Evolutionary conservation across 306 rosid species (phyloP).

Genomic region (Inga oerstediana): DNA sequence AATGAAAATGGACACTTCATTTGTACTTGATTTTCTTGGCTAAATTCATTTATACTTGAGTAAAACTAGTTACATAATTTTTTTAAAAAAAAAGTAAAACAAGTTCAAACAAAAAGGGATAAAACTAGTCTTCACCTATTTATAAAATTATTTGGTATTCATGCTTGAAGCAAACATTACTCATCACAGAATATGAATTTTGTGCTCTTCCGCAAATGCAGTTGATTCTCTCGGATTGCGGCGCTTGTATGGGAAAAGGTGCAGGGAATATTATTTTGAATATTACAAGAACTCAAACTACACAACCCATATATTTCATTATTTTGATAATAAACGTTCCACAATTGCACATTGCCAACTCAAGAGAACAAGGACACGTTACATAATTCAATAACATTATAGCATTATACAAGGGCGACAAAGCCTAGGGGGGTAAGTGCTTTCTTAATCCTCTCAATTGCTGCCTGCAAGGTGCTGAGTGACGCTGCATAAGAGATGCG

Average conservation of each 20-base stretch:
- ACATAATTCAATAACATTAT: slow-evolving; percentile 27
- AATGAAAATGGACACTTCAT: neutral
- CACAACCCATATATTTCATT: neutral
- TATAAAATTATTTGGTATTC: neutral
- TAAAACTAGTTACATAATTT: too few relatives aligned
- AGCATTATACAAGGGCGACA: slow-evolving; percentile 52
- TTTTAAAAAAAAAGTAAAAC: neutral
- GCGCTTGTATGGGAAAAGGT: neutral
- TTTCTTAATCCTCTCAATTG: slow-evolving; percentile 82
- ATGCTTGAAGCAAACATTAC: neutral
- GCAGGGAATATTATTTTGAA: neutral
- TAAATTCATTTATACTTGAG: too few relatives aligned
- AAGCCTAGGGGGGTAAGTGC: slow-evolving; percentile 54
- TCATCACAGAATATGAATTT: neutral
- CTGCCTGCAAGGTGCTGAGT: slow-evolving; percentile 72
- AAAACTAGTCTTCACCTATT: neutral
- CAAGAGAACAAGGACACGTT: slow-evolving; percentile 14
- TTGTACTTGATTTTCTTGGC: too few relatives aligned
- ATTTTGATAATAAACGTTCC: slow-evolving; percentile 25
- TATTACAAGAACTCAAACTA: neutral
- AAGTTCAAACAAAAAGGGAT: neutral
- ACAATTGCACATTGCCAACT: slow-evolving; percentile 31
- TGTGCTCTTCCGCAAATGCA: neutral
- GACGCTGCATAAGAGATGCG: slow-evolving; percentile 94
- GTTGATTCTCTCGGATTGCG: neutral